Evolutionary conservation across 164 flowering plant species (phyloP).

Genomic region (Magnolia officinalis): DNA sequence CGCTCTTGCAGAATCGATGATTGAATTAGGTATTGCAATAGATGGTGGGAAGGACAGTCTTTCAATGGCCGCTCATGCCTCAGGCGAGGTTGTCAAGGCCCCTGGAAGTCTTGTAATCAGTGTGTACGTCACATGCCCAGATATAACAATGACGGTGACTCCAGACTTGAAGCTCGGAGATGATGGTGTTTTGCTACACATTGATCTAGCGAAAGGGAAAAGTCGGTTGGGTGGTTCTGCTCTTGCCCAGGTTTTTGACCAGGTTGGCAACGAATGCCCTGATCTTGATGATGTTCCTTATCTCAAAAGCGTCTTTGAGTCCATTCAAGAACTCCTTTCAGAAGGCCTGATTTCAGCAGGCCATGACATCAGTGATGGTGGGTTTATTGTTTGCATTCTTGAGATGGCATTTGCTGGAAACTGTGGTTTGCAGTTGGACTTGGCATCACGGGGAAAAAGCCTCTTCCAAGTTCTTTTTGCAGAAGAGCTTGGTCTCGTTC

Average conservation of each 20-base stretch:
- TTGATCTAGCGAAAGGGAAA: slow-evolving; percentile 84
- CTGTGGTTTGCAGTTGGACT: slow-evolving; percentile 59
- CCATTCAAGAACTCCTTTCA: slow-evolving; percentile 57
- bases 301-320: slow-evolving; percentile 65
- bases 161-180: slow-evolving; percentile 83
- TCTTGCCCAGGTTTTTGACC: slow-evolving; percentile 84
- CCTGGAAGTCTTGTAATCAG: slow-evolving; percentile 94
- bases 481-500: slow-evolving; percentile 86
- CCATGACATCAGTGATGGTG: slow-evolving; percentile 97
- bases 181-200: slow-evolving; percentile 76
- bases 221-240: slow-evolving; percentile 95
- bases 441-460: slow-evolving; percentile 46
- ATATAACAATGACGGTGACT: slow-evolving; percentile 89
- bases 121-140: slow-evolving; percentile 84
- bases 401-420: slow-evolving; percentile 99
- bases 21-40: slow-evolving; percentile 87
- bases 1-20: slow-evolving; percentile 86
- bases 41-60: slow-evolving; percentile 99
- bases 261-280: slow-evolving; percentile 80
- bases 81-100: slow-evolving; percentile 87
- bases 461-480: slow-evolving; percentile 68
- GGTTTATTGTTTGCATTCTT: slow-evolving; percentile 53
- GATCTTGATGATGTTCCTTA: slow-evolving; percentile 85
- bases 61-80: slow-evolving; percentile 88
- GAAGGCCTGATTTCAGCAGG: slow-evolving; percentile 80